Percentiles rank a stretch among this genome's conserved stretches.
Evolutionary conservation across 176 grass and related monocot species (phyloP).

Genomic region (maize (Zea mays)): DNA sequence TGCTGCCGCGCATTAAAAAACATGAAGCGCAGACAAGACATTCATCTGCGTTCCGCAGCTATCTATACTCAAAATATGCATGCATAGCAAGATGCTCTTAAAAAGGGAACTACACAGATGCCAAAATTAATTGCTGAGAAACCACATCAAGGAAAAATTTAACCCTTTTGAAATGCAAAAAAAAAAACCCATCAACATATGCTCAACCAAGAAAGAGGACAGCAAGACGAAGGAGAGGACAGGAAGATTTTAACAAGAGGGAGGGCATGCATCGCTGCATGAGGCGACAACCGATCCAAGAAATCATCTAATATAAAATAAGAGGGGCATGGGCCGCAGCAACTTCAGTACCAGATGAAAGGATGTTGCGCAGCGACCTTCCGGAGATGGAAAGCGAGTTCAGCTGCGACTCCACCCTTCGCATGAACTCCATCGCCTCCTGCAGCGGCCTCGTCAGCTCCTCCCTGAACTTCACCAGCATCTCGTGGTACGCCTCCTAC

Average conservation of each 20-base stretch:
- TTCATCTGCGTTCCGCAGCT: conserved; percentile 19
- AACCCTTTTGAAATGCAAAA: background rate
- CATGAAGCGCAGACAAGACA: conserved; percentile 15
- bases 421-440: conserved; percentile 93
- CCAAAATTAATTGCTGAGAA: background rate
- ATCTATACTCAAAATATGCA: conserved; percentile 5
- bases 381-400: conserved; percentile 88
- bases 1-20: conserved; percentile 37
- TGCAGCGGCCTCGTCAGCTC: conserved; percentile 90
- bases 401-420: conserved; percentile 81
- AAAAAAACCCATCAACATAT: background rate
- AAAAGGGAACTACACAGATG: background rate
- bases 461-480: conserved; percentile 97
- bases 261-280: background rate
- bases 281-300: conserved; percentile 2
- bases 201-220: conserved; percentile 11
- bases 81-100: conserved; percentile 6
- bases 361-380: conserved; percentile 71
- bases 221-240: conserved; percentile 7
- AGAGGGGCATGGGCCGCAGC: background rate
- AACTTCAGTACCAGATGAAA: conserved; percentile 67
- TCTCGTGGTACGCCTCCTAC: conserved; percentile 97
- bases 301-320: conserved; percentile 11
- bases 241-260: background rate
- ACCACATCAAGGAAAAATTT: background rate